Percentiles rank a stretch among this genome's conserved stretches.
Conservation (phyloP, 2,329 filamentous ascomycete species). For the Diplodia seriata region DNA sequence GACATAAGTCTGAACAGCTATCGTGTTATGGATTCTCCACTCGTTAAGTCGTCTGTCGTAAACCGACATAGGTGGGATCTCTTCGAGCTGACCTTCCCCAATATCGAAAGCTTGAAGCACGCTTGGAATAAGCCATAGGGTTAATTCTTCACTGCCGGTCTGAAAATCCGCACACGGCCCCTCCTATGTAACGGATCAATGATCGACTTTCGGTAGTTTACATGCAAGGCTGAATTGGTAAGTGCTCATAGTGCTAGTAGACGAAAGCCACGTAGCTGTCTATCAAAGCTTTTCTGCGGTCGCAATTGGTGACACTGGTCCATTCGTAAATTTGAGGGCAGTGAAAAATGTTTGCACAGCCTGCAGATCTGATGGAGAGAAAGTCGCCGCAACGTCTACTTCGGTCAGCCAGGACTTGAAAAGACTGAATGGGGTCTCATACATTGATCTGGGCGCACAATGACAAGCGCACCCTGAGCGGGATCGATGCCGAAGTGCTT, state of each 20-base stretch:
- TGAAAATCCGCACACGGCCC: too few species aligned
- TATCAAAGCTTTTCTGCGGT: background rate
- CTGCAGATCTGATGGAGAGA: background rate
- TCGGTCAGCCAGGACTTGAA: background rate
- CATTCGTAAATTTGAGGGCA: background rate
- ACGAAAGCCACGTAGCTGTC: background rate
- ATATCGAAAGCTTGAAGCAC: background rate
- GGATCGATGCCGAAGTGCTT: conserved; percentile 60
- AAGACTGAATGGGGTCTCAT: background rate
- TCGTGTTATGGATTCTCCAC: too few species aligned
- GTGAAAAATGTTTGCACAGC: background rate
- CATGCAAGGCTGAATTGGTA: background rate
- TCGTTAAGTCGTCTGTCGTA: too few species aligned
- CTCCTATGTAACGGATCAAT: too few species aligned
- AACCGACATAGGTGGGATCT: too few species aligned
- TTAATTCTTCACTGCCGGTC: background rate
- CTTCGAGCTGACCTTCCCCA: background rate
- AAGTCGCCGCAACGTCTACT: conserved; percentile 8
- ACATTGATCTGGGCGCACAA: conserved; percentile 63
- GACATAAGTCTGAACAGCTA: too few species aligned
- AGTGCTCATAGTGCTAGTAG: background rate
- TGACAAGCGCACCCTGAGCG: conserved; percentile 49
- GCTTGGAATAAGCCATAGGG: background rate
- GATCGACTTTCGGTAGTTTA: background rate
- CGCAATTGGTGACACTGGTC: too few species aligned